Evolutionary conservation across 2,329 filamentous ascomycete genomes (phyloP), one percentile per base, ranked within the genome.

Genomic region (Colletotrichum abscissum): DNA sequence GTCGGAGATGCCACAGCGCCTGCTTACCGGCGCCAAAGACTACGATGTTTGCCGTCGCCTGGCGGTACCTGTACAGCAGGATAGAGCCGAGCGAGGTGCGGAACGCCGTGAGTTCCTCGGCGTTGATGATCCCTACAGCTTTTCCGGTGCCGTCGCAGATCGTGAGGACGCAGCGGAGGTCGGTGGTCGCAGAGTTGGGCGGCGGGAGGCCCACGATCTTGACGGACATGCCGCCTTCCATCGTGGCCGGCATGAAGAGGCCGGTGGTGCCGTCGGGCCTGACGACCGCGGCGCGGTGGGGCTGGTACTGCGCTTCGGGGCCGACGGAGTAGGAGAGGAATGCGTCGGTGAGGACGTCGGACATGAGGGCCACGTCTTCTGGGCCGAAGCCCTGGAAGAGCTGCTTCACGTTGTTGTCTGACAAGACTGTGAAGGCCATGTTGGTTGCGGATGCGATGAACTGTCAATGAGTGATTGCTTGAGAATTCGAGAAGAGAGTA

Each of bases 31-130:
- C 76, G 49, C 76, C 76, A 16, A 77, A 77, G 9, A 77, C 69
- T 12, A 77, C 65, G n/a, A 81, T 77, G 1, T 76, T 78, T 5
- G 5, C 72, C 0, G 78, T 79, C 26, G 69, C 71, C 62, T 68
- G 64, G 3, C 78, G 75, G 33, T 70, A 60, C 12, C 67, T 55
- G 46, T 73, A 73, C 22, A 73, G 38, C 26, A 73, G 33, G 28
- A 73, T 62, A 11, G 70, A 73, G 19, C 70, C 89, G 14, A 94
- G 83, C 0, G 92, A 90, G 0, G 92, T 94, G 58, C 92, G 88
- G 81, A 93, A 94, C 1, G 91, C 91, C 0, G 92, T 94, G 22
- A 94, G 83, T 76, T 93, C 92, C 71, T 90, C 89, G 0, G 92
- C 92, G 76, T 92, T 93, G 73, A 94, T 84, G 22, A 93, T 81